phyloP scores from a whole-genome alignment of 1,139 yeast genomes.

The Pneumocystis canis region DNA sequence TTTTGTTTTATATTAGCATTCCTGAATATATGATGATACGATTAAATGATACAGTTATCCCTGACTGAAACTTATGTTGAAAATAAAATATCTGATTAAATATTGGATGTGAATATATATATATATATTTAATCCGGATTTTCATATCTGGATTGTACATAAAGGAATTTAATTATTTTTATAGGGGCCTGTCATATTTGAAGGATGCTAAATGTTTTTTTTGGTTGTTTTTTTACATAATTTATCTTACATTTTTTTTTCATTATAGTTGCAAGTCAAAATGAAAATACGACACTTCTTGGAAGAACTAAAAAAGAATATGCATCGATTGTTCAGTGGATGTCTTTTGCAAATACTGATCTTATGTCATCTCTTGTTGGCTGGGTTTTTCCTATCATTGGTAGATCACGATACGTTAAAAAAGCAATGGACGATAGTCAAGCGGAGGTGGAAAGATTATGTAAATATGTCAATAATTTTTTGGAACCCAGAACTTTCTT shows the following conservation, averaged over 20 bases:
- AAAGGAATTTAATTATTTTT: neutral
- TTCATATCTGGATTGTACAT: neutral
- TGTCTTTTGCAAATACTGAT: slow-evolving; percentile 69
- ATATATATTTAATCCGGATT: neutral
- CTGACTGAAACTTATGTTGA: slow-evolving; percentile 80
- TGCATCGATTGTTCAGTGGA: slow-evolving; percentile 64
- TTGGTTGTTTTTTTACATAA: neutral
- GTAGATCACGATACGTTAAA: slow-evolving; percentile 62
- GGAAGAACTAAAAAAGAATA: slow-evolving; percentile 55
- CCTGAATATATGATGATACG: slow-evolving; percentile 11
- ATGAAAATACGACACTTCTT: slow-evolving; percentile 30
- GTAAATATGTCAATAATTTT: slow-evolving; percentile 40
- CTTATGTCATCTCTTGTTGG: slow-evolving; percentile 33
- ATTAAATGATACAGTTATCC: slow-evolving; percentile 60
- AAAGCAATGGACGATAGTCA: slow-evolving; percentile 50
- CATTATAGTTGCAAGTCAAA: slow-evolving; percentile 21
- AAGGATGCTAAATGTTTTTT: neutral
- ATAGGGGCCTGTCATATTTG: neutral
- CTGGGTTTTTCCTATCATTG: slow-evolving; percentile 33
- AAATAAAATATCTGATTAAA: slow-evolving; percentile 35
- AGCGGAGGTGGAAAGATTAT: slow-evolving; percentile 28
- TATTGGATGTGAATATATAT: neutral
- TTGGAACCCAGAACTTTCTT: slow-evolving; percentile 66
- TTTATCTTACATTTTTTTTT: slow-evolving; percentile 7
- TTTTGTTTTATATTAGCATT: neutral